Conservation (phyloP, 2,329 filamentous ascomycete genomes). For the Diaporthe citrichinensis region DNA sequence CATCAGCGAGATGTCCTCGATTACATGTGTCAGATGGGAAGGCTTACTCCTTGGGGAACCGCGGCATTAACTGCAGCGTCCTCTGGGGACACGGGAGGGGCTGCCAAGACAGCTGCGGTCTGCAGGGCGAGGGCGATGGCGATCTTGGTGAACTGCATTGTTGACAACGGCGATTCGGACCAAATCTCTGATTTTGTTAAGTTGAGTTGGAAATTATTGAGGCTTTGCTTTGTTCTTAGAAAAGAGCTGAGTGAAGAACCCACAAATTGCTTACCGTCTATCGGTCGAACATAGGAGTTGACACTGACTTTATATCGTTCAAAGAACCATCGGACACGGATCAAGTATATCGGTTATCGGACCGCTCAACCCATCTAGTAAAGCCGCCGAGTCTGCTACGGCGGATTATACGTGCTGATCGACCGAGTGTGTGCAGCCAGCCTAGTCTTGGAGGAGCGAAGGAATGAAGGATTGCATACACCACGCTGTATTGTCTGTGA, state of each 20-base stretch:
- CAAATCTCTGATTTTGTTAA: background rate
- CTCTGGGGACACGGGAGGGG: slow-evolving; percentile 4
- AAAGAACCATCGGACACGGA: background rate
- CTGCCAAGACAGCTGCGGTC: slow-evolving; percentile 15
- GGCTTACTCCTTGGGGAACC: background rate
- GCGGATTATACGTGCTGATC: background rate
- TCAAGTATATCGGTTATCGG: background rate
- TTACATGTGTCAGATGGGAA: background rate
- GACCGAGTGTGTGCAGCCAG: background rate
- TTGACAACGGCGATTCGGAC: background rate
- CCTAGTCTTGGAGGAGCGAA: slow-evolving; percentile 13
- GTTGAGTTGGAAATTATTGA: too few relatives aligned
- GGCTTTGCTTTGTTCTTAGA: too few relatives aligned
- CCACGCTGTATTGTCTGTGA: background rate
- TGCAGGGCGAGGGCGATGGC: slow-evolving; percentile 1
- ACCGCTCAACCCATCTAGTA: slow-evolving; percentile 10
- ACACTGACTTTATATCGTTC: background rate
- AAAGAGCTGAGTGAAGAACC: too few relatives aligned
- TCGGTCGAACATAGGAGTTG: background rate
- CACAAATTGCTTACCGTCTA: background rate
- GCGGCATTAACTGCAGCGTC: slow-evolving; percentile 33
- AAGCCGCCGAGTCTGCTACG: background rate
- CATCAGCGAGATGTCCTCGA: background rate
- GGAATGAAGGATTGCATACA: slow-evolving; percentile 16
- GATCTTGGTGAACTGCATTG: slow-evolving; percentile 7